Evolutionary conservation across 2,329 filamentous ascomycete species (phyloP).

Genomic region (Simplicillium aogashimaense): DNA sequence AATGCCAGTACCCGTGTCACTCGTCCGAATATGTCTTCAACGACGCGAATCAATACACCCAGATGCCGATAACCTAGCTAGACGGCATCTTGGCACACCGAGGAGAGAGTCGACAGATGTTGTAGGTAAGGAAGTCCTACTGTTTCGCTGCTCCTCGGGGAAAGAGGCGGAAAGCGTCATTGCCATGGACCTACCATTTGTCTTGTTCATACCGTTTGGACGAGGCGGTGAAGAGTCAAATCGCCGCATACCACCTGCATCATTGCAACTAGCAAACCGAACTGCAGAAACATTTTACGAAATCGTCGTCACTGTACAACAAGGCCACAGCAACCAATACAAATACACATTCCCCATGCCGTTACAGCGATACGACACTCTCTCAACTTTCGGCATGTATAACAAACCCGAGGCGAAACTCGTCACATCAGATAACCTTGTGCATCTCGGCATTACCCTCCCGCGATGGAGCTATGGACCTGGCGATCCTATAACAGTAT

Average conservation of each 20-base stretch:
- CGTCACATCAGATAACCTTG: slow-evolving; percentile 77
- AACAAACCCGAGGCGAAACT: slow-evolving; percentile 88
- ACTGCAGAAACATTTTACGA: slow-evolving; percentile 98
- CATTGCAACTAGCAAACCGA: slow-evolving; percentile 78
- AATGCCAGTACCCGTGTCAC: slow-evolving; percentile 80
- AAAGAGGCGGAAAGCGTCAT: slow-evolving; percentile 82
- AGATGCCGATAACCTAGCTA: slow-evolving; percentile 85
- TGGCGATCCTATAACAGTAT: slow-evolving; percentile 88
- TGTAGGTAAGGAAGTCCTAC: slow-evolving; percentile 88
- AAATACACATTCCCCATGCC: slow-evolving; percentile 89
- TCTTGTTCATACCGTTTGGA: slow-evolving; percentile 94
- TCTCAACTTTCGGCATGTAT: slow-evolving; percentile 99
- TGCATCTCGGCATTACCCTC: slow-evolving; percentile 83
- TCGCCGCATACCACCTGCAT: slow-evolving; percentile 82
- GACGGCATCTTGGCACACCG: slow-evolving; percentile 82
- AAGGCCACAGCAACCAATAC: slow-evolving; percentile 76
- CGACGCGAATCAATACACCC: slow-evolving; percentile 94
- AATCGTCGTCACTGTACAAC: slow-evolving; percentile 89
- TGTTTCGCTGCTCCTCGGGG: slow-evolving; percentile 78
- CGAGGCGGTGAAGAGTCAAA: slow-evolving; percentile 84
- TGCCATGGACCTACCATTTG: slow-evolving; percentile 94
- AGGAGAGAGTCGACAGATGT: slow-evolving; percentile 85
- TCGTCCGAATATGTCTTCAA: slow-evolving; percentile 89
- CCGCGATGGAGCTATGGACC: slow-evolving; percentile 96
- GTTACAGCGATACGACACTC: slow-evolving; percentile 85